Conservation (phyloP, 1,139 yeast species). For the Hemisphaericaspora lyxosophila region DNA sequence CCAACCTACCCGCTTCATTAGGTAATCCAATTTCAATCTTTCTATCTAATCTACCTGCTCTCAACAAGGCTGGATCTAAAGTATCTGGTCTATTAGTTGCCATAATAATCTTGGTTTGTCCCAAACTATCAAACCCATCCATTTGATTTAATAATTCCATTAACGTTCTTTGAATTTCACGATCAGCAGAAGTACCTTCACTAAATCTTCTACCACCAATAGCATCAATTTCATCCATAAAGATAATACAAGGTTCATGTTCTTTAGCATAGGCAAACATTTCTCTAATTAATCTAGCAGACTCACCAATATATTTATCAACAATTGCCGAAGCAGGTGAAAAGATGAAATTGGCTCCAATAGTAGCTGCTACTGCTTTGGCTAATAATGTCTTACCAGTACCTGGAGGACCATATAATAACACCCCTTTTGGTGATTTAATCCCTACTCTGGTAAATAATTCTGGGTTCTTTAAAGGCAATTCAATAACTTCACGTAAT, state of each 20-base stretch:
- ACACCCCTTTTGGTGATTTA: constrained; percentile 96
- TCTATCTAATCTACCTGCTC: constrained; percentile 98
- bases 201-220: constrained; percentile 98
- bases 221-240: constrained; percentile 99
- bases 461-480: constrained; percentile 97
- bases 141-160: constrained; percentile 97
- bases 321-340: constrained; percentile 98
- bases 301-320: constrained; percentile 97
- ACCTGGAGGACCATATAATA: constrained; percentile 98
- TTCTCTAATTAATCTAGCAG: constrained; percentile 94
- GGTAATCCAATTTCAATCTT: constrained; percentile 96
- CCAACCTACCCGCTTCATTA: constrained; percentile 93
- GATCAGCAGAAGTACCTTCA: constrained; percentile 98
- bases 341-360: constrained; percentile 96
- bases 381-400: constrained; percentile 96
- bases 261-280: constrained; percentile 99
- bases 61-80: constrained; percentile 94
- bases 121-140: constrained; percentile 98
- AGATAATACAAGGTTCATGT: constrained; percentile 97
- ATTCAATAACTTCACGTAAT: constrained; percentile 94
- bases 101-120: constrained; percentile 98
- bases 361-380: constrained; percentile 97
- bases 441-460: constrained; percentile 94
- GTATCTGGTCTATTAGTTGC: constrained; percentile 99
- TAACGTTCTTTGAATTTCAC: constrained; percentile 97